Percentiles rank a stretch among this genome's conserved stretches.
Evolutionary conservation across 139 green algal species (phyloP).

Genomic region (Chlamydomonas applanata): DNA sequence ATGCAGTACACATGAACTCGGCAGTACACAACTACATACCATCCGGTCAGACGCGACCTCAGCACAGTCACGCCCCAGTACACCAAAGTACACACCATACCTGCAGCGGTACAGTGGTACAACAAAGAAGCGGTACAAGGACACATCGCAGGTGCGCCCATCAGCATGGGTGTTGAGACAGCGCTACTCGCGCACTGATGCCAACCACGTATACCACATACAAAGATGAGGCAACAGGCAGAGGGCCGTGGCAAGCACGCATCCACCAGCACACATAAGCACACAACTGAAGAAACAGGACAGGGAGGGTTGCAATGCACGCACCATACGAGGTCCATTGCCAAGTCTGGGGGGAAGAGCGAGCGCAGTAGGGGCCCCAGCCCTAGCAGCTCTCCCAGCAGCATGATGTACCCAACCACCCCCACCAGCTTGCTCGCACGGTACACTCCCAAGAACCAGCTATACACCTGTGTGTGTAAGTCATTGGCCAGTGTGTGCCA

Average conservation of each 20-base stretch:
- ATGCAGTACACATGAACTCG: neutral
- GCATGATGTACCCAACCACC: conserved; percentile 62
- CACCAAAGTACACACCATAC: conserved; percentile 91
- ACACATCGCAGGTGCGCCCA: neutral
- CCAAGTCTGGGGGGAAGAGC: conserved; percentile 21
- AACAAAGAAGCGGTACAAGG: neutral
- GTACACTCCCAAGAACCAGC: conserved; percentile 73
- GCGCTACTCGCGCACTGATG: neutral
- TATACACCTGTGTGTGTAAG: conserved; percentile 83
- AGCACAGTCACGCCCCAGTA: conserved; percentile 80
- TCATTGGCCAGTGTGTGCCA: too few relatives aligned
- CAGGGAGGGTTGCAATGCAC: too few relatives aligned
- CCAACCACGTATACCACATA: neutral
- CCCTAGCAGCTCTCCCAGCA: conserved; percentile 71
- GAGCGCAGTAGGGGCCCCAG: conserved; percentile 42
- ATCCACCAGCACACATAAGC: too few relatives aligned
- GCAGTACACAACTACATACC: neutral
- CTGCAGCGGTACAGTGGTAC: conserved; percentile 4
- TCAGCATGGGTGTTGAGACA: neutral
- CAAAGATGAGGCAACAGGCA: too few relatives aligned
- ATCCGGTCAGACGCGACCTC: conserved; percentile 62
- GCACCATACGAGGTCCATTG: conserved; percentile 43
- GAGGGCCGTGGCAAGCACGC: too few relatives aligned
- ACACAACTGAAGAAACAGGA: too few relatives aligned
- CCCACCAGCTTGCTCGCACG: conserved; percentile 56